Conservation (phyloP, 371 early-diverging fungal species). For the Saksenaea vasiformis region DNA sequence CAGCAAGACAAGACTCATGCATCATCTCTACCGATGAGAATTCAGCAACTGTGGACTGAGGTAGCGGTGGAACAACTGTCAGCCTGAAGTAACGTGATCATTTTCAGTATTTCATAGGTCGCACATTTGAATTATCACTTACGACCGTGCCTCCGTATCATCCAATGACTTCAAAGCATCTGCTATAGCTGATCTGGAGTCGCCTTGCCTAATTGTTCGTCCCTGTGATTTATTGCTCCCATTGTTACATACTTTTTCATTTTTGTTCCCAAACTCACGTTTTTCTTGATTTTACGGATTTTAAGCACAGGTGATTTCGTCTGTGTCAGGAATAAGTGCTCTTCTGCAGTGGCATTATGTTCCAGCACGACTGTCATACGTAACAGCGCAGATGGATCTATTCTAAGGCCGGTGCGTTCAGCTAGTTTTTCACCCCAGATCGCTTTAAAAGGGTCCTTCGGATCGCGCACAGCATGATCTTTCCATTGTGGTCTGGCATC, state of each 20-base stretch:
- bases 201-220: slow-evolving; percentile 48
- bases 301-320: slow-evolving; percentile 61
- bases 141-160: slow-evolving; percentile 56
- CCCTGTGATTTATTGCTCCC: slow-evolving; percentile 24
- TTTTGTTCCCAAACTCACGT: slow-evolving; percentile 31
- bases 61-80: slow-evolving; percentile 50
- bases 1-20: slow-evolving; percentile 57
- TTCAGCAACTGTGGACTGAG: slow-evolving; percentile 28
- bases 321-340: slow-evolving; percentile 66
- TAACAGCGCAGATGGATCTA: slow-evolving; percentile 39
- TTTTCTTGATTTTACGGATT: slow-evolving; percentile 56
- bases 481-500: slow-evolving; percentile 9
- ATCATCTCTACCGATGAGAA: slow-evolving; percentile 39
- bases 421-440: slow-evolving; percentile 39
- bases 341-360: slow-evolving; percentile 59
- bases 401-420: slow-evolving; percentile 22
- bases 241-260: background rate
- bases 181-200: slow-evolving; percentile 55
- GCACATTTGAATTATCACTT: slow-evolving; percentile 28
- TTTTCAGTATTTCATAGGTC: slow-evolving; percentile 8
- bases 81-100: slow-evolving; percentile 15
- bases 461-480: slow-evolving; percentile 27
- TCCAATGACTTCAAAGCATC: slow-evolving; percentile 55
- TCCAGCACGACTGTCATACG: slow-evolving; percentile 59
- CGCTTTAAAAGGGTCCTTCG: slow-evolving; percentile 53